Conservation (phyloP, 1,139 yeast species). For the Diutina siamensis region DNA sequence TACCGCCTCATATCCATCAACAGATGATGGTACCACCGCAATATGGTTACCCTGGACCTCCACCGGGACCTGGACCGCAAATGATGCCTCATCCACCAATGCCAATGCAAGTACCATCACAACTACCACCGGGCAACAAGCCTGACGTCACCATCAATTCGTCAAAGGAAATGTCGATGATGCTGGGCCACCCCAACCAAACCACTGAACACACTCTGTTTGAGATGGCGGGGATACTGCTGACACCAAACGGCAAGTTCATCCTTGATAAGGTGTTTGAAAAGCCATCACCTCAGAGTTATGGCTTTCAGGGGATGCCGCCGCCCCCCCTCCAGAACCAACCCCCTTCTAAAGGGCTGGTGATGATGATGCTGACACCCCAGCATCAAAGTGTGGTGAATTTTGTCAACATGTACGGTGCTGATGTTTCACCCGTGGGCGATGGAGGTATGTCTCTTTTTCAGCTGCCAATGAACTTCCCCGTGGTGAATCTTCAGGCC, state of each 20-base stretch:
- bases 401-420: background rate
- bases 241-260: constrained; percentile 33
- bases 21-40: background rate
- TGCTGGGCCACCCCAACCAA: constrained; percentile 9
- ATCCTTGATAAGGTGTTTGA: constrained; percentile 31
- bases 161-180: constrained; percentile 11
- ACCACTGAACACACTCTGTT: constrained; percentile 28
- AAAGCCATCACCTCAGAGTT: constrained; percentile 24
- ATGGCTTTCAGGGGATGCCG: constrained; percentile 1
- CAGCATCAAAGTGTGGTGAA: constrained; percentile 4
- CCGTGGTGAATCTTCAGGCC: background rate
- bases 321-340: background rate
- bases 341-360: background rate
- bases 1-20: background rate
- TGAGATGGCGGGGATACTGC: constrained; percentile 22
- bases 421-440: background rate
- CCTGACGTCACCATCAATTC: constrained; percentile 10
- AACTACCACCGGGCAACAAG: constrained; percentile 5
- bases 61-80: background rate
- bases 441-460: constrained; percentile 1
- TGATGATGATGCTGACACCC: constrained; percentile 6
- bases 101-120: constrained; percentile 3
- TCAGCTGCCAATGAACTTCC: constrained; percentile 1
- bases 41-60: background rate
- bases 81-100: background rate